Evolutionary conservation across 495 filamentous ascomycete species (phyloP).

Genomic region (Penicilliopsis zonata): DNA sequence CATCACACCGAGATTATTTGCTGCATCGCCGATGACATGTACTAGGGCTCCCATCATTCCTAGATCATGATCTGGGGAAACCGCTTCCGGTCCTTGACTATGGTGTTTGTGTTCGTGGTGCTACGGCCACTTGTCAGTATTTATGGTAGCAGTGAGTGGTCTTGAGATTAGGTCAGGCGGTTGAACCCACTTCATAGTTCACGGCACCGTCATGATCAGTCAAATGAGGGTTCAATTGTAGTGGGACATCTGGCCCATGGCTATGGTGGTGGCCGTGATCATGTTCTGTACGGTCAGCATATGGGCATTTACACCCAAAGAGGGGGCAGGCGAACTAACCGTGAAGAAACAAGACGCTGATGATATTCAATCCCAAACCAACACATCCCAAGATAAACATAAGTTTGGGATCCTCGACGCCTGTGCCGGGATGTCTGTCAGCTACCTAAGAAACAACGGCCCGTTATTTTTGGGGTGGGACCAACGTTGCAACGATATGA

Average conservation of each 20-base stretch:
- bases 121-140: conserved; percentile 25
- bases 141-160: not conserved
- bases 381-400: conserved; percentile 71
- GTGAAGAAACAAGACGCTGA: conserved; percentile 69
- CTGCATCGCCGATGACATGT: conserved; percentile 37
- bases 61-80: conserved; percentile 21
- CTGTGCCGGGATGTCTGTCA: conserved; percentile 16
- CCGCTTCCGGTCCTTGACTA: conserved; percentile 1
- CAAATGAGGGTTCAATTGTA: not conserved
- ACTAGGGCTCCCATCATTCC: conserved; percentile 37
- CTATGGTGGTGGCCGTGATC: not conserved
- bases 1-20: conserved; percentile 39
- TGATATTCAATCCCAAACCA: conserved; percentile 69
- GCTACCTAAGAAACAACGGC: no score
- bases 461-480: no score
- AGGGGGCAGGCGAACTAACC: conserved; percentile 32
- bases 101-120: conserved; percentile 49
- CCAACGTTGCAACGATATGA: conserved; percentile 41
- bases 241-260: not conserved
- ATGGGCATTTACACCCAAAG: not conserved
- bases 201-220: not conserved
- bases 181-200: no score
- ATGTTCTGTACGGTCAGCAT: not conserved
- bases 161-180: not conserved
- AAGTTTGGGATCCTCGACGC: conserved; percentile 58